A percentile compares a stretch with the other conserved stretches of the same genome.
phyloP scores from a whole-genome alignment of 495 filamentous ascomycete genomes.

The Podospora australis region DNA sequence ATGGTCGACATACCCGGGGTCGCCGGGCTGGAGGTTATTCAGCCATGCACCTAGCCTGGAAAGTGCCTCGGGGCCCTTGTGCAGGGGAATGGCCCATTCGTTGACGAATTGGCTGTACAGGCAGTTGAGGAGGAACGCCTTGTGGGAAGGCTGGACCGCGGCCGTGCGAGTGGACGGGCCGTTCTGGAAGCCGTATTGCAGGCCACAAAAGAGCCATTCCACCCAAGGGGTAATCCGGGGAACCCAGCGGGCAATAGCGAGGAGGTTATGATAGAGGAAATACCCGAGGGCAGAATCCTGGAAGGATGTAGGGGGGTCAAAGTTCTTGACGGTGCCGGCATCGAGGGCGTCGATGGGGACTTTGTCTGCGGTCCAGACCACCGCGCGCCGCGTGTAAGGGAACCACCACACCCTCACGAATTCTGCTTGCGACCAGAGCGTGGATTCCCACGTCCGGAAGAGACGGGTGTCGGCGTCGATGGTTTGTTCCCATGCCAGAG shows the following conservation, averaged over 20 bases:
- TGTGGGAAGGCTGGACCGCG: constrained; percentile 71
- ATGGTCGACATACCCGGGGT: constrained; percentile 49
- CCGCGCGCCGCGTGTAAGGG: constrained; percentile 77
- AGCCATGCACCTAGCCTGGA: constrained; percentile 79
- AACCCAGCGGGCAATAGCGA: constrained; percentile 69
- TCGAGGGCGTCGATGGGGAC: constrained; percentile 33
- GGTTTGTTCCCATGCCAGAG: constrained; percentile 78
- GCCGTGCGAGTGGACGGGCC: constrained; percentile 48
- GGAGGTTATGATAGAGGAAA: constrained; percentile 80
- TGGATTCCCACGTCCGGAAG: constrained; percentile 62
- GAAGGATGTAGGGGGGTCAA: constrained; percentile 49
- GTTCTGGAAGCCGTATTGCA: constrained; percentile 86
- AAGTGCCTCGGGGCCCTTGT: constrained; percentile 83
- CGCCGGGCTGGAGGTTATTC: constrained; percentile 47
- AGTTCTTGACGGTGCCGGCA: constrained; percentile 47
- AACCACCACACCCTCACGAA: constrained; percentile 97
- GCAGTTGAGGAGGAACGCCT: constrained; percentile 90
- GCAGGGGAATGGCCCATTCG: constrained; percentile 92
- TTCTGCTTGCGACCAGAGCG: constrained; percentile 76
- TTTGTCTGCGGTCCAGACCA: constrained; percentile 75
- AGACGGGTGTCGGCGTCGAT: constrained; percentile 62
- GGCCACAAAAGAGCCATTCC: constrained; percentile 90
- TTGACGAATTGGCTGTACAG: constrained; percentile 95
- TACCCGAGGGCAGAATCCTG: constrained; percentile 78
- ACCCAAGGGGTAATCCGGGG: constrained; percentile 76